Evolutionary conservation across 768 basidiomycete genomes (phyloP).

Genomic region (Mrakia frigida): DNA sequence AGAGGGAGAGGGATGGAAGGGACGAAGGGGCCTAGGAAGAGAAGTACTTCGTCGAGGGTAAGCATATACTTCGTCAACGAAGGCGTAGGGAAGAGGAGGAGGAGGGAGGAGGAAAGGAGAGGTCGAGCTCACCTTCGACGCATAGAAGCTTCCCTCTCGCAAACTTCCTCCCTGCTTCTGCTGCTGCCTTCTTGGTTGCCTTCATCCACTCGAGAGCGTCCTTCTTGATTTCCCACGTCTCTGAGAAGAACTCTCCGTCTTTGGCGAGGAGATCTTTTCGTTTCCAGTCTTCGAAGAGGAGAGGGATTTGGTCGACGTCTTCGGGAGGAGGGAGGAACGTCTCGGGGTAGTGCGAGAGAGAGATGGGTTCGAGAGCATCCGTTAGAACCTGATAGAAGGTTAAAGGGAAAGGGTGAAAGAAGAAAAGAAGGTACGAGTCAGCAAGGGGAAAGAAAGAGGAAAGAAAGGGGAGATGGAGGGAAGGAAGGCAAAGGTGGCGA

Average conservation of each 20-base stretch:
- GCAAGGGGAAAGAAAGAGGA: background rate
- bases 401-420: background rate
- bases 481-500: background rate
- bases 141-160: background rate
- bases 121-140: slow-evolving; percentile 8
- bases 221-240: background rate
- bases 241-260: background rate
- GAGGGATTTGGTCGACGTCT: background rate
- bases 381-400: background rate
- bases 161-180: slow-evolving; percentile 3
- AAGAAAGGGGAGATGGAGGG: background rate
- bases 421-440: background rate
- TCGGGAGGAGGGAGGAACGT: slow-evolving; percentile 5
- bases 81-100: too few species aligned
- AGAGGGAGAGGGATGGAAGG: background rate
- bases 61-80: background rate
- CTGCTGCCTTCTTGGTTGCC: background rate
- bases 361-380: background rate
- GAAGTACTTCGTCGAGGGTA: background rate
- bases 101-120: background rate
- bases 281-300: slow-evolving; percentile 7
- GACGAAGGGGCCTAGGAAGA: background rate
- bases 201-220: background rate
- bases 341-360: slow-evolving; percentile 3
- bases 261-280: background rate